phyloP scores from a whole-genome alignment of 352 stramenopile species.

The Phytopythium delawarense region DNA sequence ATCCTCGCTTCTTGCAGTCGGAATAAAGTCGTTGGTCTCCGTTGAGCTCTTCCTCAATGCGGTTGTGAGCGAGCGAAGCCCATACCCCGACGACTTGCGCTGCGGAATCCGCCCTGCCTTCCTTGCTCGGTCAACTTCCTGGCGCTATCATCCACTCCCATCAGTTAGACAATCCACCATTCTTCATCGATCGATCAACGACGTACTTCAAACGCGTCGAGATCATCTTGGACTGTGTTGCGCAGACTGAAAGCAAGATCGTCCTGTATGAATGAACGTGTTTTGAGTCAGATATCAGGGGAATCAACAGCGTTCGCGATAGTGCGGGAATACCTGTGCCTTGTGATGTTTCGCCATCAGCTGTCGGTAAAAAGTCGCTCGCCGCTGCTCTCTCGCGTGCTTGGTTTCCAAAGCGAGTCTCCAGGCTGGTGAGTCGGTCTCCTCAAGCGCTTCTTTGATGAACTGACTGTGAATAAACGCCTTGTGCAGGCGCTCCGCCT shows the following conservation, averaged over 20 bases:
- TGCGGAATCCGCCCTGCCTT: conserved; percentile 14
- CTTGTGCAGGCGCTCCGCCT: conserved; percentile 63
- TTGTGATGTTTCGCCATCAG: conserved; percentile 37
- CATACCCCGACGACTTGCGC: conserved; percentile 58
- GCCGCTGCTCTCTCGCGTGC: conserved; percentile 47
- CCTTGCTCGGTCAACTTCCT: neutral
- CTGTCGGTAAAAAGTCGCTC: conserved; percentile 52
- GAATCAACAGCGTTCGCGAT: neutral
- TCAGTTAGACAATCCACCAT: neutral
- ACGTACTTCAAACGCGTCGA: conserved; percentile 59
- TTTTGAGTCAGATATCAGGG: neutral
- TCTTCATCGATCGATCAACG: neutral
- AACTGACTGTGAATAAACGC: conserved; percentile 68
- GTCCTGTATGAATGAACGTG: conserved; percentile 17
- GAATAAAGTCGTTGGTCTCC: conserved; percentile 23
- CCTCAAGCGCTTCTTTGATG: conserved; percentile 66
- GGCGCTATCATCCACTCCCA: neutral
- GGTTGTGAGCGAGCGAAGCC: conserved; percentile 54
- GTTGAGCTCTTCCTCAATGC: conserved; percentile 26
- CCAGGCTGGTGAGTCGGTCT: conserved; percentile 68
- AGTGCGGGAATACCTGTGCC: conserved; percentile 19
- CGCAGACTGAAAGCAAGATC: conserved; percentile 50
- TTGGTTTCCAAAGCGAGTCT: conserved; percentile 56
- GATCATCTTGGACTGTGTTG: conserved; percentile 37
- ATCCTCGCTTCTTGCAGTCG: conserved; percentile 18